Conservation (phyloP, 768 basidiomycete species). For the Pleurotus cornucopiae region DNA sequence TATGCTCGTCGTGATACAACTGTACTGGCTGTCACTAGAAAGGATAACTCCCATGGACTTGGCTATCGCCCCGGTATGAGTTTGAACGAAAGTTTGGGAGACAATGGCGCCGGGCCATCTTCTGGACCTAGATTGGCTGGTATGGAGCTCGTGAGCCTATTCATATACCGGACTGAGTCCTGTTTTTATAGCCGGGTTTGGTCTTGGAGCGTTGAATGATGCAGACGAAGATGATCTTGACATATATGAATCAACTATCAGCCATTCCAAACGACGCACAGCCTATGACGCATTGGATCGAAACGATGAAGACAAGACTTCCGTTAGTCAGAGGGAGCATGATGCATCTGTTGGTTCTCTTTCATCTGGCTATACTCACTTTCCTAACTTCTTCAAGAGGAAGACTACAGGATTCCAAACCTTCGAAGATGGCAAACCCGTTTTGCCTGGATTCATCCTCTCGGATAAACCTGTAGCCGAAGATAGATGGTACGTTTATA, state of each 20-base stretch:
- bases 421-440: slow-evolving; percentile 74
- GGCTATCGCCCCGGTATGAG: slow-evolving; percentile 71
- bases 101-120: slow-evolving; percentile 18
- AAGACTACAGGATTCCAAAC: slow-evolving; percentile 25
- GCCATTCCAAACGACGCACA: slow-evolving; percentile 35
- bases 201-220: slow-evolving; percentile 85
- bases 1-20: slow-evolving; percentile 83
- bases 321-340: slow-evolving; percentile 30
- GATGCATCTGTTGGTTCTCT: slow-evolving; percentile 1
- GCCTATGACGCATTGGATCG: slow-evolving; percentile 65
- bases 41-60: slow-evolving; percentile 77
- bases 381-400: slow-evolving; percentile 29
- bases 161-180: not conserved
- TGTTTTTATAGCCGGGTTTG: slow-evolving; percentile 66
- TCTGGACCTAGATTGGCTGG: slow-evolving; percentile 57
- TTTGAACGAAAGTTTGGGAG: slow-evolving; percentile 55
- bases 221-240: slow-evolving; percentile 93
- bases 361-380: not conserved
- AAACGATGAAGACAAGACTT: slow-evolving; percentile 58
- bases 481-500: slow-evolving; percentile 55
- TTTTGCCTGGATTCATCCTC: slow-evolving; percentile 74
- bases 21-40: slow-evolving; percentile 55
- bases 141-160: slow-evolving; percentile 19
- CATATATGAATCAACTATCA: slow-evolving; percentile 56
- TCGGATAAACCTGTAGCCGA: slow-evolving; percentile 64